Conservation (phyloP, 805 yeast species). For the Zygoascus tannicola region DNA sequence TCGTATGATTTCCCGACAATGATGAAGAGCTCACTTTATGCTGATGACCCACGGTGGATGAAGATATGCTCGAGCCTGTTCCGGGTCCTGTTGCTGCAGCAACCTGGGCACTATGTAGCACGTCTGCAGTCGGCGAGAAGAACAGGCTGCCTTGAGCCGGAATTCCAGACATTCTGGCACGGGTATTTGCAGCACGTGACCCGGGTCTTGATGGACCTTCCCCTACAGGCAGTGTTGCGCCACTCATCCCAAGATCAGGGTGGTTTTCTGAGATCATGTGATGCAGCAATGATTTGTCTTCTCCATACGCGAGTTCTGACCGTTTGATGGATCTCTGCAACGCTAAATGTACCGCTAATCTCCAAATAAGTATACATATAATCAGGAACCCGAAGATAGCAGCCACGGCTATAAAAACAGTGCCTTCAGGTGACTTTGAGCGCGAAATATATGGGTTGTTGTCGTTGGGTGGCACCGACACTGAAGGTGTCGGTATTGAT, state of each 20-base stretch:
- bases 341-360: slow-evolving; percentile 35
- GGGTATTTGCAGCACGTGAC: neutral
- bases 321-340: slow-evolving; percentile 47
- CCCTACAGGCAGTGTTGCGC: neutral
- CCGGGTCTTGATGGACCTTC: neutral
- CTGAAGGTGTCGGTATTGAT: slow-evolving; percentile 36
- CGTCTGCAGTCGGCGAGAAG: slow-evolving; percentile 74
- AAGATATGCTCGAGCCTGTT: slow-evolving; percentile 2
- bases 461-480: slow-evolving; percentile 47
- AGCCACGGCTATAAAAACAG: slow-evolving; percentile 78
- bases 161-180: slow-evolving; percentile 5
- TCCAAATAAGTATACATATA: slow-evolving; percentile 43
- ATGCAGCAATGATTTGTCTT: slow-evolving; percentile 7
- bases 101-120: slow-evolving; percentile 37
- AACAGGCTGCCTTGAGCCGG: slow-evolving; percentile 34
- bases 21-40: slow-evolving; percentile 4
- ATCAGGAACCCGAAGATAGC: slow-evolving; percentile 53
- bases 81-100: slow-evolving; percentile 8
- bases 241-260: slow-evolving; percentile 4
- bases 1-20: slow-evolving; percentile 3
- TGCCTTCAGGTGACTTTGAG: slow-evolving; percentile 53
- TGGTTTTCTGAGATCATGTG: neutral
- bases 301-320: slow-evolving; percentile 24
- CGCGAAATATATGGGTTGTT: slow-evolving; percentile 57
- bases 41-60: neutral